Conservation (phyloP, 148 eudicot species). For the Camellia japonica region DNA sequence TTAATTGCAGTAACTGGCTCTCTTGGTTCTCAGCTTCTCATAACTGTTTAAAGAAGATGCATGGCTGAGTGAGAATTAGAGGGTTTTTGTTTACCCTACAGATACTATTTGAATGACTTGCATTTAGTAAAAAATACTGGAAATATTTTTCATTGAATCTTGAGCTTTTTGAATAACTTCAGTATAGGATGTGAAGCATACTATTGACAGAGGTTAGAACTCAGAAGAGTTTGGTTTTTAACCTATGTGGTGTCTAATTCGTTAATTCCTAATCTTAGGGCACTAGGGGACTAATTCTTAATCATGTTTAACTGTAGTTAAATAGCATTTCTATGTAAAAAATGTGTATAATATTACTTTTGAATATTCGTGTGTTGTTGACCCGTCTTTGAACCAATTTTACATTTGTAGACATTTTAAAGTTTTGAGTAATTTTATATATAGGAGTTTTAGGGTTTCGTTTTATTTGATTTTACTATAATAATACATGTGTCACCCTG, state of each 20-base stretch:
- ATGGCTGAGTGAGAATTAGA: not conserved
- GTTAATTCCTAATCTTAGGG: too few species aligned
- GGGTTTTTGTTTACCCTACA: not conserved
- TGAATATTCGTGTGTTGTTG: not conserved
- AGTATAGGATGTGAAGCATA: not conserved
- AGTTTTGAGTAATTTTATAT: not conserved
- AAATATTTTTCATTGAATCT: not conserved
- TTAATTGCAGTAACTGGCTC: not conserved
- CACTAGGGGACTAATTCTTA: too few species aligned
- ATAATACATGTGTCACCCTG: not conserved
- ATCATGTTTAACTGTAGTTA: too few species aligned
- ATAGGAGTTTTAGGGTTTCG: not conserved
- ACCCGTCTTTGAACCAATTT: not conserved
- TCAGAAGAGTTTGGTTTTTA: too few species aligned
- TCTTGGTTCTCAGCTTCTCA: not conserved
- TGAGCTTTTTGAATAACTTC: not conserved
- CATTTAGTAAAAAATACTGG: not conserved
- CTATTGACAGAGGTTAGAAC: not conserved
- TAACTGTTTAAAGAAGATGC: not conserved
- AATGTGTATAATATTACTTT: not conserved
- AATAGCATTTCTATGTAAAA: too few species aligned
- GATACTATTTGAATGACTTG: not conserved
- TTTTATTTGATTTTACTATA: not conserved
- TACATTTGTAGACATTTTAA: not conserved
- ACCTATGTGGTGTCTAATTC: too few species aligned